Percentiles rank a stretch among this genome's conserved stretches.
Evolutionary conservation across 306 rosid genomes (phyloP).

Genomic region (Elaeagnus macrophylla): DNA sequence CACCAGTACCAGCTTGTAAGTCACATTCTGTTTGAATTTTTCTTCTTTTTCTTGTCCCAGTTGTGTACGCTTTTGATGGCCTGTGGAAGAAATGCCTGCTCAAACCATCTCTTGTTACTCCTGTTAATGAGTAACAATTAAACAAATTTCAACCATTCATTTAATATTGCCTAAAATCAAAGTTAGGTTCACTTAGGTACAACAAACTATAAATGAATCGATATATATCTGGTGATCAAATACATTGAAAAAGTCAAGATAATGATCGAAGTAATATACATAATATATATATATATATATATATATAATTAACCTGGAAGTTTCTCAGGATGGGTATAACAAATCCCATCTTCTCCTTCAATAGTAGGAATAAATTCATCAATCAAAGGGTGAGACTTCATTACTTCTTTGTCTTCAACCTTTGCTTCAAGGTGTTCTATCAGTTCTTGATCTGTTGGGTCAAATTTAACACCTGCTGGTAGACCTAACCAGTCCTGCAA

Average conservation of each 20-base stretch:
- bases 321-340: slow-evolving; percentile 99
- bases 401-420: slow-evolving; percentile 57
- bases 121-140: slow-evolving; percentile 28
- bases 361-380: slow-evolving; percentile 96
- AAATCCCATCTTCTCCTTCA: slow-evolving; percentile 98
- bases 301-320: slow-evolving; percentile 51
- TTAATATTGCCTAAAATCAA: slow-evolving; percentile 31
- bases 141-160: no score
- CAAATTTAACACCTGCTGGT: slow-evolving; percentile 98
- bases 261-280: neutral
- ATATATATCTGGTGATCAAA: neutral
- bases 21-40: slow-evolving; percentile 84
- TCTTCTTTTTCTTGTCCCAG: slow-evolving; percentile 92
- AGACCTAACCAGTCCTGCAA: slow-evolving; percentile 93
- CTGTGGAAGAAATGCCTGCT: slow-evolving; percentile 94
- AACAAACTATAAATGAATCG: slow-evolving; percentile 33
- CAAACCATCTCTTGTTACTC: slow-evolving; percentile 86
- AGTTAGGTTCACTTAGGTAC: slow-evolving; percentile 61
- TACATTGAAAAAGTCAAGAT: no score
- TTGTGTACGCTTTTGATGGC: slow-evolving; percentile 96
- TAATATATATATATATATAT: slow-evolving; percentile 2
- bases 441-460: slow-evolving; percentile 97
- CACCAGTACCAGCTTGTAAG: slow-evolving; percentile 59
- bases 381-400: slow-evolving; percentile 90
- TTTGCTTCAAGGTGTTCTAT: slow-evolving; percentile 97